phyloP scores from a whole-genome alignment of 2,329 filamentous ascomycete species.

The Rosellinia necatrix region DNA sequence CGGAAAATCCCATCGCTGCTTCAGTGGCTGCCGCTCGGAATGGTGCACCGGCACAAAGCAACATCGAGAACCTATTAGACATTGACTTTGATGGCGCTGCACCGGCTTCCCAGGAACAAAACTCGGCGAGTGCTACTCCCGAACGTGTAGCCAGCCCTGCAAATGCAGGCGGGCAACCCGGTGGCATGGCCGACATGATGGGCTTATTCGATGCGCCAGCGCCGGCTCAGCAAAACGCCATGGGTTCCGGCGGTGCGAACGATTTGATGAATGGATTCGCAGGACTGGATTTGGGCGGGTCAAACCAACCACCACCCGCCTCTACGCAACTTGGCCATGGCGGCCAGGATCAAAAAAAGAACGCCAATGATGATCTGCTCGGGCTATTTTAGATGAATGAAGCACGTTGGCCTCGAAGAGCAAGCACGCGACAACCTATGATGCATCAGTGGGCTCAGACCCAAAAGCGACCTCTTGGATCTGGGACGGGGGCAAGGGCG shows the following conservation, averaged over 20 bases:
- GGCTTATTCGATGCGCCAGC: conserved; percentile 72
- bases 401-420: too few species aligned
- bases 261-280: conserved; percentile 92
- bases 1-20: conserved; percentile 91
- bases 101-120: conserved; percentile 78
- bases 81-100: conserved; percentile 95
- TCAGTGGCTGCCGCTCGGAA: conserved; percentile 73
- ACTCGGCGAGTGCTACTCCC: conserved; percentile 62
- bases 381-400: conserved; percentile 54
- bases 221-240: conserved; percentile 52
- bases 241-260: conserved; percentile 52
- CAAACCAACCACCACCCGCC: conserved; percentile 67
- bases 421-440: conserved; percentile 5
- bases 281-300: conserved; percentile 73
- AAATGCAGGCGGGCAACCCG: conserved; percentile 43
- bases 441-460: background rate
- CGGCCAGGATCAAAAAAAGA: conserved; percentile 44
- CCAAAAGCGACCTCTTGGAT: conserved; percentile 17
- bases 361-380: conserved; percentile 64
- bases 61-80: conserved; percentile 92
- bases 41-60: conserved; percentile 65
- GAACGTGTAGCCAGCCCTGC: conserved; percentile 70
- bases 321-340: conserved; percentile 58
- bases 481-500: background rate
- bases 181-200: conserved; percentile 67